Evolutionary conservation across 2,329 filamentous ascomycete species (phyloP), one percentile per base, ranked within the genome.

Genomic region (Stachybotrys elegans): DNA sequence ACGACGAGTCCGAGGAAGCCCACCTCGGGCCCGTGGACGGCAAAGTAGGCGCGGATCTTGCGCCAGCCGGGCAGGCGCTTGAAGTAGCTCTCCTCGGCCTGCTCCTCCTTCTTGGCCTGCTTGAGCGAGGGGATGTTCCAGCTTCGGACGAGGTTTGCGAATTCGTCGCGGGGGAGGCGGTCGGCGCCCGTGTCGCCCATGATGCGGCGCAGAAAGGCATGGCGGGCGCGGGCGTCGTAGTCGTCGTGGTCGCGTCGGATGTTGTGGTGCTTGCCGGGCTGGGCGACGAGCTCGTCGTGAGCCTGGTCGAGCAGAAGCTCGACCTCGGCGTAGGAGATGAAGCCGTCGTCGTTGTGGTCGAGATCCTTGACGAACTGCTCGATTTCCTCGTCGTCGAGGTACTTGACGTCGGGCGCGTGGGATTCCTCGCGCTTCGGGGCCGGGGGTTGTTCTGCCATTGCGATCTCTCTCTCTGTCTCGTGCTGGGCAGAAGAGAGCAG

Each of bases 301-400:
- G 76, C 71, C 31, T 72, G 57, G 32, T 79, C 73, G 2, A 81
- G 66, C 48, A 77, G 78, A 5, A 59, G 61, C 51, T 78, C 75
- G 22, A 79, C 53, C 49, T 79, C 75, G 43, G 57, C 56, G 52
- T 77, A 78, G 44, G 72, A 69, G 45, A 80, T 72, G 50, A 60
- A 62, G 12, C 75, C 75, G 54, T 79, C 70, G 17, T 65, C 64
- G 47, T 79, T 67, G 48, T 67, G 65, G 51, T 79, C 75, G 4
- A 81, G 60, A 22, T 74, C 71, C 45, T 76, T 63, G 32, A 80
- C 61, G 43, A 81, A 80, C 4, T 63, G 55, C 6, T 69, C 57
- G 38, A 79, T 74, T 51, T 80, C 76, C 6, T 71, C 62, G 40
- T 76, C 66, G 37, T 57, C 65, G 37, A 74, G 60, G 38, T 62